Evolutionary conservation across 208 protist genomes (phyloP).

Genomic region (Blechomonas ayalai): DNA sequence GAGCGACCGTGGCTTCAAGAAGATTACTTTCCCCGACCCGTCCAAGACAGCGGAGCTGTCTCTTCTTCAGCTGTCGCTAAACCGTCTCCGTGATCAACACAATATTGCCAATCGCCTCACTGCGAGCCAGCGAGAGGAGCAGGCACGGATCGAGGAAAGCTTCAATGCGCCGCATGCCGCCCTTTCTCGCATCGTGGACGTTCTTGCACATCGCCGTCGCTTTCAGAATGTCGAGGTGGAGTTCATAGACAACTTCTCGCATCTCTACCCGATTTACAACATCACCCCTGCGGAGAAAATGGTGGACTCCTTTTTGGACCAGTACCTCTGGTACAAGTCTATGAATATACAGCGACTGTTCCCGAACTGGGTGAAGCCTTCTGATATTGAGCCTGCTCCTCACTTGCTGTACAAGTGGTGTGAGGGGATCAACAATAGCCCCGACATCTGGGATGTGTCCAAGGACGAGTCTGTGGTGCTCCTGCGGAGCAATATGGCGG

Average conservation of each 20-base stretch:
- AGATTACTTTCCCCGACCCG: slow-evolving; percentile 99
- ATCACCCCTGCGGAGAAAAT: slow-evolving; percentile 99
- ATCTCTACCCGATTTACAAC: slow-evolving; percentile 99
- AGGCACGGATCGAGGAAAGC: slow-evolving; percentile 99
- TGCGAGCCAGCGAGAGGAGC: slow-evolving; percentile 98
- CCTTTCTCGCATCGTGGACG: slow-evolving; percentile 98
- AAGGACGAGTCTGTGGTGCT: slow-evolving; percentile 98
- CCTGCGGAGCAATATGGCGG: slow-evolving; percentile 95
- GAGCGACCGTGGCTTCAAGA: slow-evolving; percentile 98
- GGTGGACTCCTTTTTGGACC: slow-evolving; percentile 99
- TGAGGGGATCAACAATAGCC: slow-evolving; percentile 99
- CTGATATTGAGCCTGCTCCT: slow-evolving; percentile 98
- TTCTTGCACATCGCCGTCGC: slow-evolving; percentile 96
- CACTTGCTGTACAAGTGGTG: slow-evolving; percentile 99
- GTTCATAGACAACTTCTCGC: slow-evolving; percentile 99
- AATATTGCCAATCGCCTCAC: slow-evolving; percentile 98
- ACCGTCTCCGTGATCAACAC: slow-evolving; percentile 99
- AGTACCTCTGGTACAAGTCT: slow-evolving; percentile 99
- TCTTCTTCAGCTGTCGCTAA: slow-evolving; percentile 98
- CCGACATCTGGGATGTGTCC: slow-evolving; percentile 96
- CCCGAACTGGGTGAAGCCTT: slow-evolving; percentile 99
- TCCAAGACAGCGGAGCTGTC: slow-evolving; percentile 99
- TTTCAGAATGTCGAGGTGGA: slow-evolving; percentile 99
- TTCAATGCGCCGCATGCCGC: slow-evolving; percentile 99
- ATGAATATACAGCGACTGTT: slow-evolving; percentile 99